A percentile compares a stretch with the other conserved stretches of the same genome.
phyloP scores from a whole-genome alignment of 202 grass and related monocot genomes.

The Bolboschoenoplectus hybrid region DNA sequence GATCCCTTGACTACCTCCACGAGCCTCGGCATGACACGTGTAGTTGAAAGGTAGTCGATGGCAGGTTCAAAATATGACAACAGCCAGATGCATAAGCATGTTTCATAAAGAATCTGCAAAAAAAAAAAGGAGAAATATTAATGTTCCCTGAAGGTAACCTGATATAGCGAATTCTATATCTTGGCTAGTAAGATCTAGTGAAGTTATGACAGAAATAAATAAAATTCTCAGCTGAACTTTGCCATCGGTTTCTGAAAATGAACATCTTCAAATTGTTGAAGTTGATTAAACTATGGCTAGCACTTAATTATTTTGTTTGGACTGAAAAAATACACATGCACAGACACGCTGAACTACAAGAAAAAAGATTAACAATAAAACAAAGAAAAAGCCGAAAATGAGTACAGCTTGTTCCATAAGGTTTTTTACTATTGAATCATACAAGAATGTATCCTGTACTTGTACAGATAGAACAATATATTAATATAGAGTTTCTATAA shows the following conservation, averaged over 20 bases:
- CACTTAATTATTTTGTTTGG: not conserved
- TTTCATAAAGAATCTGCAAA: slow-evolving; percentile 93
- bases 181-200: not conserved
- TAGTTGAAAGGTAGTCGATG: slow-evolving; percentile 85
- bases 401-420: not conserved
- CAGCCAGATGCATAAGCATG: slow-evolving; percentile 94
- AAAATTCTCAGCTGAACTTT: not conserved
- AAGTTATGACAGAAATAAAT: not conserved
- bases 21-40: slow-evolving; percentile 78
- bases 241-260: not conserved
- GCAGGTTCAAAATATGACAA: slow-evolving; percentile 93
- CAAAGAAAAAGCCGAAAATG: not conserved
- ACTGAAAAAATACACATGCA: not conserved
- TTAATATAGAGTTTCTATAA: not conserved
- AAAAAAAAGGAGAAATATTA: slow-evolving; percentile 20
- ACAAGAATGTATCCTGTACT: not conserved
- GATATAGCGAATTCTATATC: not conserved
- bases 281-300: slow-evolving; percentile 4
- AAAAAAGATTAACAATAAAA: slow-evolving; percentile 3
- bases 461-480: not conserved
- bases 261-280: not conserved
- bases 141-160: not conserved
- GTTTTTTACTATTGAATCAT: not conserved
- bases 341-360: not conserved
- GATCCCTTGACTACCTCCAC: slow-evolving; percentile 91